A percentile compares a stretch with the other conserved stretches of the same genome.
Evolutionary conservation across 2,329 filamentous ascomycete species (phyloP).

Genomic region (Aureobasidium melanogenum): DNA sequence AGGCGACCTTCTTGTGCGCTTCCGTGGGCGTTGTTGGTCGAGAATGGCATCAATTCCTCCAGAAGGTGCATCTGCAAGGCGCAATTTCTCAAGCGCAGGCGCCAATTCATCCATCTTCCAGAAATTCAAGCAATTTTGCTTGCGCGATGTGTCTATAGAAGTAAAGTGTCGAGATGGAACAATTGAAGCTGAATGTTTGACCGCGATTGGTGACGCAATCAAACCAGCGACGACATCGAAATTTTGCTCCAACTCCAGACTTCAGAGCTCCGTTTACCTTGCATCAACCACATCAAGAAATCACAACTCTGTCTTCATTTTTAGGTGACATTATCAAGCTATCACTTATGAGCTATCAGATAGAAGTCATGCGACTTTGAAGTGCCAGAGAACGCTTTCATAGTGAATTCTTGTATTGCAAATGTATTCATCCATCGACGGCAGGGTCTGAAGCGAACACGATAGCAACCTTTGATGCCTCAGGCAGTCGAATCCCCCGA

Average conservation of each 20-base stretch:
- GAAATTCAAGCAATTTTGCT: not conserved
- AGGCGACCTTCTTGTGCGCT: conserved; percentile 45
- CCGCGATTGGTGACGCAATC: not conserved
- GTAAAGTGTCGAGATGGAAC: not conserved
- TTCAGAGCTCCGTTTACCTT: too few relatives aligned
- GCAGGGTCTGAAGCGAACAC: not conserved
- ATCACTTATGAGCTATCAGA: not conserved
- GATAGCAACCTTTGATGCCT: not conserved
- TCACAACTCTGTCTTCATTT: not conserved
- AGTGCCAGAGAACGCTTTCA: not conserved
- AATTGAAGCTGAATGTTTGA: not conserved
- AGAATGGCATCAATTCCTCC: conserved; percentile 50
- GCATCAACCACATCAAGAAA: too few relatives aligned
- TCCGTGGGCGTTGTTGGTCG: conserved; percentile 43
- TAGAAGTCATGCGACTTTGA: too few relatives aligned
- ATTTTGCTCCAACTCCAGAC: not conserved
- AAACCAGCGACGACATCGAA: not conserved
- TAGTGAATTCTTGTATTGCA: not conserved
- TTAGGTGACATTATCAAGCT: too few relatives aligned
- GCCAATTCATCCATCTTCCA: conserved; percentile 5
- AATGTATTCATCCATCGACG: not conserved
- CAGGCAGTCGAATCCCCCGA: not conserved
- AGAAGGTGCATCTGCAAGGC: not conserved
- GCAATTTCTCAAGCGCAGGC: conserved; percentile 6
- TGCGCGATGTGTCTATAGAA: not conserved